These are phyloP conservation scores for Ceratobasidium papillatum DNA, from an alignment of 1,284 basidiomycete species.

Conservation along the genomic window DNA sequence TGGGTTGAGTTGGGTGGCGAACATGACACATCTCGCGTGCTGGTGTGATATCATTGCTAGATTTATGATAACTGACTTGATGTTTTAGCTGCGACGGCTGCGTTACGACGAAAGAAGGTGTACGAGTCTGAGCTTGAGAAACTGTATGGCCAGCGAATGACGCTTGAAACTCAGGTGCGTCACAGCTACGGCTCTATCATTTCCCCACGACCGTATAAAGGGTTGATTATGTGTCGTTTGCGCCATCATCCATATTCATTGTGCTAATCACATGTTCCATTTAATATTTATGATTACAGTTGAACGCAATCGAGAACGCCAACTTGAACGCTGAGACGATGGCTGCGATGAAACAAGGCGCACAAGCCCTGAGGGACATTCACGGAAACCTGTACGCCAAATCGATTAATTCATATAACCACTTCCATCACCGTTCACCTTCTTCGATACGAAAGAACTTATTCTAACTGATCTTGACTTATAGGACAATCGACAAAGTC, in stretches of 20 bases:
- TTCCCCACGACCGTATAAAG: slow-evolving; percentile 14
- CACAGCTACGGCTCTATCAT: slow-evolving; percentile 42
- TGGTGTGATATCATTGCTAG: neutral
- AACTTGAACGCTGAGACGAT: slow-evolving; percentile 99
- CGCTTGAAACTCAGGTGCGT: slow-evolving; percentile 88
- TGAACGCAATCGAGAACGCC: slow-evolving; percentile 96
- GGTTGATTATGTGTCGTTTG: neutral
- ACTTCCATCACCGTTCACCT: neutral
- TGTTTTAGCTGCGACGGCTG: slow-evolving; percentile 78
- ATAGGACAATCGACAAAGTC: slow-evolving; percentile 89
- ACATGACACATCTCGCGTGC: neutral
- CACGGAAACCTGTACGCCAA: slow-evolving; percentile 86
- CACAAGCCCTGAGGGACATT: slow-evolving; percentile 90
- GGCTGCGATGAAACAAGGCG: slow-evolving; percentile 96
- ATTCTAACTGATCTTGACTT: slow-evolving; percentile 1
- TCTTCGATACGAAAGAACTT: neutral
- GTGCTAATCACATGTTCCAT: neutral
- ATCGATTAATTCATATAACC: too few relatives aligned
- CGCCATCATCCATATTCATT: too few relatives aligned
- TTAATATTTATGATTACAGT: slow-evolving; percentile 49
- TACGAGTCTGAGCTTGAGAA: slow-evolving; percentile 90
- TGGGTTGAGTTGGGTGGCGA: slow-evolving; percentile 10
- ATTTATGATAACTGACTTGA: neutral
- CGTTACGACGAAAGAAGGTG: slow-evolving; percentile 95
- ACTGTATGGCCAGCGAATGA: slow-evolving; percentile 86